Evolutionary conservation across 352 stramenopile species (phyloP), one percentile per base, ranked within the genome.

Genomic region (Albugo laibachii): DNA sequence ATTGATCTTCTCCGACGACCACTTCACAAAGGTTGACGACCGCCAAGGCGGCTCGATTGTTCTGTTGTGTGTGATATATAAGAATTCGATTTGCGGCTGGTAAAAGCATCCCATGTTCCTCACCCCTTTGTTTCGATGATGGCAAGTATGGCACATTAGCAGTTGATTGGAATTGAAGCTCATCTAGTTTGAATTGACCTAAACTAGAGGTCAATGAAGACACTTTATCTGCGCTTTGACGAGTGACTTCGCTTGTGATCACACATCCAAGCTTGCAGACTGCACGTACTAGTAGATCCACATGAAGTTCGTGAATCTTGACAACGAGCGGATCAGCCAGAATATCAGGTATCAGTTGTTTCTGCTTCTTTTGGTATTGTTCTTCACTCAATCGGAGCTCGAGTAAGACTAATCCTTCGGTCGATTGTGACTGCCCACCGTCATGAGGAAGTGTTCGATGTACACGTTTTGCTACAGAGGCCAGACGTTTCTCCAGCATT

Each of bases 231-330:
- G 21, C 5, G 34, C 66, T 69, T 45, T 76, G 39, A 18, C 71
- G 62, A 8, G 59, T 61, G 24, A 72, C 74, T 5, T 69, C 60
- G 21, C 81, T 65, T 27, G 72, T 79, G 11, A 69, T 70, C 15
- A 83, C 73, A 47, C 73, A 97, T 1, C 95, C 94, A 15, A 98
- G 63, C n/a, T 85, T 68, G 48, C 89, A 88, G 27, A 97, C 61
- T 13, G 85, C 75, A 2, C 80, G 70, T 31, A 92, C 88, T 38
- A 94, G 61, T 8, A 91, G 58, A n/a, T 92, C 83, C 8, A 93
- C 83, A 24, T 92, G 66, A 11, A 93, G 70, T 58, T 98, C 93
- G 59, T 97, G 98, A 15, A 97, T 80, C 14, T 78, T 80, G 10
- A 77, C 65, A 11, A 97, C 65, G 3, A 67, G 55, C 11, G 83